Conservation (phyloP, 75 land plant species). For the Cryptomeria japonica region DNA sequence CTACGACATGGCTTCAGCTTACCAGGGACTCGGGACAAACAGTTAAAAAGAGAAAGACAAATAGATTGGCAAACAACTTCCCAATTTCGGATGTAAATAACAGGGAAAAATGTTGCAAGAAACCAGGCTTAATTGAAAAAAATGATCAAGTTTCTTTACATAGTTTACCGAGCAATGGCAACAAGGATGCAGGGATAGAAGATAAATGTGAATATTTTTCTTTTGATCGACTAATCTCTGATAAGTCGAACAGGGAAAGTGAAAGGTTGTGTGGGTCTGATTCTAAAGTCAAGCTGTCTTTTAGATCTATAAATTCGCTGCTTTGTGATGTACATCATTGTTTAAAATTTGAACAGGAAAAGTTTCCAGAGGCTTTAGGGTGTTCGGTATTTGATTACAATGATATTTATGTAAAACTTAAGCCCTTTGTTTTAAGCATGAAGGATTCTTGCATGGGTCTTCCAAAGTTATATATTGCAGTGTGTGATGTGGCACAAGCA, state of each 20-base stretch:
- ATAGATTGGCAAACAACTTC: not conserved
- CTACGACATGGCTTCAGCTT: slow-evolving; percentile 21
- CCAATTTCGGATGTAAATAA: not conserved
- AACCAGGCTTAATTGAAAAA: not conserved
- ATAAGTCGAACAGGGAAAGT: not conserved
- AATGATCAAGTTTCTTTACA: not conserved
- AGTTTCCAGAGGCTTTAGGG: slow-evolving; percentile 61
- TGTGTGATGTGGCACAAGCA: slow-evolving; percentile 84
- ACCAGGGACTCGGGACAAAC: not conserved
- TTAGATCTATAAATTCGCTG: slow-evolving; percentile 17
- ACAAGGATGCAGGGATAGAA: not conserved
- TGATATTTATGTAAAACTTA: slow-evolving; percentile 71
- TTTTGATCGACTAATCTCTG: not conserved
- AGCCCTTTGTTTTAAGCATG: slow-evolving; percentile 48
- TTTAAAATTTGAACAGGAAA: slow-evolving; percentile 58
- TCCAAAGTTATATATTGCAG: slow-evolving; percentile 63
- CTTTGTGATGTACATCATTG: slow-evolving; percentile 66
- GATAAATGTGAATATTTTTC: not conserved
- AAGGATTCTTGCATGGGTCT: slow-evolving; percentile 28
- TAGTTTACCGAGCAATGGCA: not conserved
- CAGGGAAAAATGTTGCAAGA: not conserved
- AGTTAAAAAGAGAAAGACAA: not conserved
- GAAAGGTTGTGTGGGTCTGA: not conserved
- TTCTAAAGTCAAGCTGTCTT: slow-evolving; percentile 5
- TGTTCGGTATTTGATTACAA: slow-evolving; percentile 93